Evolutionary conservation across 352 stramenopile species (phyloP), one percentile per base, ranked within the genome.

Genomic region (Saprolegnia diclina): DNA sequence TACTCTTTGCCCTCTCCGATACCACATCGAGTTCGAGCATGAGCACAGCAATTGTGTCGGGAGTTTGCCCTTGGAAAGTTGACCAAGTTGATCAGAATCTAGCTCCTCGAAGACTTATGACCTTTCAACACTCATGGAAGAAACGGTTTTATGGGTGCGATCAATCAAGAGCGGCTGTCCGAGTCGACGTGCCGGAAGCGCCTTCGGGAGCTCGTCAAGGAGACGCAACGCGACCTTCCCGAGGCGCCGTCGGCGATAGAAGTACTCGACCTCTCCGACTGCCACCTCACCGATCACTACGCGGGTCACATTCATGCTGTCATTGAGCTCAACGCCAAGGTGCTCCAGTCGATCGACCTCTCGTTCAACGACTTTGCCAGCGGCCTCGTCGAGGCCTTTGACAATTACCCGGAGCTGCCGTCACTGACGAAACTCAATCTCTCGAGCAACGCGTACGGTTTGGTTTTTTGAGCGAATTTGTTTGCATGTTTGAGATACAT

Each of bases 281-380:
- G 26, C n/a, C 44, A 35, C 7, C 22, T 69, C 19, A 24, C 11
- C 14, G 63, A 69, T 24, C 13, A 7, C 19, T 69, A 19, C 13
- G 61, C 10, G 21, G 29, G 16, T 26, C 63, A 69, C 32, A 26
- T 69, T 9, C 21, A 50, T 35, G 1, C 53, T 35, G 63, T 19
- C n/a, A 29, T 69, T 18, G 63, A 69, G 21, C 61, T n/a, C 21
- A 69, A 61, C 22, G 45, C 48, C 19, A 13, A n/a, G 35, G 11
- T n/a, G 44, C 46, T 81, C 14, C 22, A 42, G 16, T 29, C 65
- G 18, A 48, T 89, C 4, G 76, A 89, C 40, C 56, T 89, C 5
- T 88, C 81, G 54, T 87, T 83, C 57, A 89, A 88, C 21, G 65
- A 76, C 2, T 62, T 89, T 86, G 50, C 85, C 73, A 77, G 35